Conservation (phyloP, 2,329 filamentous ascomycete species). For the Macrophomina tecta region DNA sequence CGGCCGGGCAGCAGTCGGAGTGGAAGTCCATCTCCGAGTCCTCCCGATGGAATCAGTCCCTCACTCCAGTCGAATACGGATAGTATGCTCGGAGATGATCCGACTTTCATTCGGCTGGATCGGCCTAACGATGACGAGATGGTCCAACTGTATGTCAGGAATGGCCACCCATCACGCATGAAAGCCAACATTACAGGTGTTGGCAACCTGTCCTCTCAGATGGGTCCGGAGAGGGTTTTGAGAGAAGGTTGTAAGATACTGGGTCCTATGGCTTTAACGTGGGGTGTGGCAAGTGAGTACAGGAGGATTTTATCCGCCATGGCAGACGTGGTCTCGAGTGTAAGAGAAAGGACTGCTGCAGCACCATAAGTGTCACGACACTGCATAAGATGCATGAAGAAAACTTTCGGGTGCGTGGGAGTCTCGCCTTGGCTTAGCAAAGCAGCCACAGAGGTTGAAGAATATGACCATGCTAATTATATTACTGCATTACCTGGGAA, state of each 20-base stretch:
- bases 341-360: background rate
- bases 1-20: background rate
- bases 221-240: conserved; percentile 47
- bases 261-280: background rate
- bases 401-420: too few relatives aligned
- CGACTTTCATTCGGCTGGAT: conserved; percentile 60
- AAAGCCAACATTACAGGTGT: conserved; percentile 59
- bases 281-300: background rate
- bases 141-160: conserved; percentile 61
- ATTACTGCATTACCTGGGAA: too few relatives aligned
- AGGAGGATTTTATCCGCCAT: background rate
- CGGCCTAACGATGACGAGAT: conserved; percentile 64
- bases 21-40: background rate
- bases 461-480: too few relatives aligned
- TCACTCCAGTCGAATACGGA: conserved; percentile 1
- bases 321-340: conserved; percentile 3
- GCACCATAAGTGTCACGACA: background rate
- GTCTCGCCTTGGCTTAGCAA: too few relatives aligned
- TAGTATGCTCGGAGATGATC: conserved; percentile 35
- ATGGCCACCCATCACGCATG: conserved; percentile 54
- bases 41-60: background rate
- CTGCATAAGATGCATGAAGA: too few relatives aligned
- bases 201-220: conserved; percentile 53
- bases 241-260: conserved; percentile 48
- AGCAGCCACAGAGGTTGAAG: too few relatives aligned